Base-by-base conservation (phyloP, 768 basidiomycete genomes). In the Mycena epipterygia region DNA sequence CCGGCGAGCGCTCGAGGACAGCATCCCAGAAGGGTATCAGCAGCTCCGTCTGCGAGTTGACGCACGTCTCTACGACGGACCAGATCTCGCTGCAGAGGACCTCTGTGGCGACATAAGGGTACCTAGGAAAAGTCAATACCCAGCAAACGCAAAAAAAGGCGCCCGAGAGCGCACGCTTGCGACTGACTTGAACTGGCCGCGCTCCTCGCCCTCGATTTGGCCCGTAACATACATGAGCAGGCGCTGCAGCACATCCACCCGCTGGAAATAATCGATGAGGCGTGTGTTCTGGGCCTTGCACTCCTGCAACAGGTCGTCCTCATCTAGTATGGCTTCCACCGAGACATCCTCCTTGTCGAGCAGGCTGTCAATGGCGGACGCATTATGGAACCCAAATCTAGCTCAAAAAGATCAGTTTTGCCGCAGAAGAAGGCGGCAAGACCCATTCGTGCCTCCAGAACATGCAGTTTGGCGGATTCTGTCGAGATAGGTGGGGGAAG, bases 81-180 rank as follows among this genome's bases (percentile, higher is more conserved):
- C 96, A 98, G 81, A 97, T 92, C 75, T 97, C 96, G 80, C 95
- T 94, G 82, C 96, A 97, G 37, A 99, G 88, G 27, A 98, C 95
- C 80, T 99, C 97, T 30, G 97, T 96, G 19, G 95, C 93, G 25
- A 96, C 90, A 76, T 95, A 93, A 2, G 97, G 95, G 80, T 95
- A 98, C 81, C 97, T 98, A 48, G 44, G 57, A 33, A 27, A 11
- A n/a, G 44, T 53, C 51, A 68, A 51, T 13, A 51, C 6, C 46
- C 27, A 4, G 23, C n/a, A n/a, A n/a, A n/a, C n/a, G n/a, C n/a
- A n/a, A n/a, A n/a, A n/a, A n/a, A n/a, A n/a, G n/a, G n/a, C n/a
- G n/a, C n/a, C n/a, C n/a, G n/a, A n/a, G n/a, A n/a, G n/a, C n/a
- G 66, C 21, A 25, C 3, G 4, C 23, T 8, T 21, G n/a, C 46